Percentiles rank a stretch among this genome's conserved stretches.
Conservation (phyloP, 2,329 filamentous ascomycete genomes). For the Setomelanomma holmii region DNA sequence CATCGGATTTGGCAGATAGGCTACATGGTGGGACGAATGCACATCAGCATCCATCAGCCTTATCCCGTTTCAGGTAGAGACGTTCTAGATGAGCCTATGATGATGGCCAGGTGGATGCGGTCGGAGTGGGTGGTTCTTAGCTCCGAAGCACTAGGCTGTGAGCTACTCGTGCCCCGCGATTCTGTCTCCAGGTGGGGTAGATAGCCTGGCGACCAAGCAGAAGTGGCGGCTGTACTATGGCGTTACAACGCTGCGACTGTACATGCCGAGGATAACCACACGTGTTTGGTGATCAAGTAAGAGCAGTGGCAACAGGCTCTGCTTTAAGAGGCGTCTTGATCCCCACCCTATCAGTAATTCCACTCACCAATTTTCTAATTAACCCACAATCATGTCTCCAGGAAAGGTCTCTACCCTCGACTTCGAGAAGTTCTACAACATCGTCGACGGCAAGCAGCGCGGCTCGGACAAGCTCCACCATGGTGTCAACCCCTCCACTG, state of each 20-base stretch:
- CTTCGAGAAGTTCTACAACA: conserved; percentile 59
- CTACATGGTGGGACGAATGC: background rate
- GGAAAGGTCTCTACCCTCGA: conserved; percentile 50
- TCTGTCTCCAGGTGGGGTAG: conserved; percentile 20
- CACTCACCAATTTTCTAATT: background rate
- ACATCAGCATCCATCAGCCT: background rate
- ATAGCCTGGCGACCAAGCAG: conserved; percentile 15
- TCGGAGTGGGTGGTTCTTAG: background rate
- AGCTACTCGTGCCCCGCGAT: conserved; percentile 23
- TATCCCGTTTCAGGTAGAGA: background rate
- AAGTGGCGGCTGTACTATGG: background rate
- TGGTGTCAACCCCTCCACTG: conserved; percentile 60
- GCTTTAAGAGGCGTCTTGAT: conserved; percentile 7
- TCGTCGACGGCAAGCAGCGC: conserved; percentile 59
- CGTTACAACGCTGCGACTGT: background rate
- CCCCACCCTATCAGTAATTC: background rate
- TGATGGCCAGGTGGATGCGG: background rate
- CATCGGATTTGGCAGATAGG: too few relatives aligned
- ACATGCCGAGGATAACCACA: conserved; percentile 10
- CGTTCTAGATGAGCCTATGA: conserved; percentile 1
- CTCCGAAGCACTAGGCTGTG: background rate
- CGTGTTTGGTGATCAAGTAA: background rate
- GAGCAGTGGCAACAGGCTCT: background rate
- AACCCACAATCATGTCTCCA: conserved; percentile 51
- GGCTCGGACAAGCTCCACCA: conserved; percentile 53